Percentiles rank a stretch among this genome's conserved stretches.
These are phyloP conservation scores for Peronospora farinosa DNA, from an alignment of 352 stramenopile genomes.

Conservation along the genomic window DNA sequence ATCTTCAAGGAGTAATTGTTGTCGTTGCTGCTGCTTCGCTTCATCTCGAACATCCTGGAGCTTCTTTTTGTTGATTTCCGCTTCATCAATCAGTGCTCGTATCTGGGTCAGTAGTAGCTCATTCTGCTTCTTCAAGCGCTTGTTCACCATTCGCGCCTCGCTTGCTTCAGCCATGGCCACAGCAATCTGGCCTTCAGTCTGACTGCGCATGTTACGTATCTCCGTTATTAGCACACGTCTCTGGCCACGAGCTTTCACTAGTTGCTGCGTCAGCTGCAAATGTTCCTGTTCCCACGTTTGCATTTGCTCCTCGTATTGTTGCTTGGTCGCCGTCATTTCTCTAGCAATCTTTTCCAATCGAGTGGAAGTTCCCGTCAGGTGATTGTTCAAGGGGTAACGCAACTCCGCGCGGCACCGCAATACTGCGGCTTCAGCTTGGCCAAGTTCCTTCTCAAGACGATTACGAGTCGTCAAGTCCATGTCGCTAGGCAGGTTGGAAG, in stretches of 20 bases:
- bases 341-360: constrained; percentile 68
- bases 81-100: constrained; percentile 60
- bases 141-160: constrained; percentile 85
- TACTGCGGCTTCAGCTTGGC: constrained; percentile 59
- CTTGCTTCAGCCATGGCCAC: constrained; percentile 80
- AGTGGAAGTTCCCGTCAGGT: constrained; percentile 64
- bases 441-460: constrained; percentile 63
- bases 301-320: constrained; percentile 64
- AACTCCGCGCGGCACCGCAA: constrained; percentile 68
- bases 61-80: constrained; percentile 40
- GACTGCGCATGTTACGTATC: constrained; percentile 71
- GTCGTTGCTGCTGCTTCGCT: constrained; percentile 6
- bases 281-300: constrained; percentile 45
- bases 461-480: constrained; percentile 43
- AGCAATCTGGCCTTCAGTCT: constrained; percentile 64
- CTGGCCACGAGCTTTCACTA: constrained; percentile 74
- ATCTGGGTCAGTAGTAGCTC: constrained; percentile 77
- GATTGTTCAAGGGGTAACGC: constrained; percentile 69
- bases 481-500: constrained; percentile 27
- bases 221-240: constrained; percentile 74
- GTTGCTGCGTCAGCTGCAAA: constrained; percentile 52
- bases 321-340: constrained; percentile 65
- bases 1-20: not conserved
- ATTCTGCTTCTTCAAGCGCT: constrained; percentile 76
- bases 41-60: constrained; percentile 22